Percentiles rank a stretch among this genome's conserved stretches.
Conservation (phyloP, 352 stramenopile species). For the Thalassiosira mediterranea region DNA sequence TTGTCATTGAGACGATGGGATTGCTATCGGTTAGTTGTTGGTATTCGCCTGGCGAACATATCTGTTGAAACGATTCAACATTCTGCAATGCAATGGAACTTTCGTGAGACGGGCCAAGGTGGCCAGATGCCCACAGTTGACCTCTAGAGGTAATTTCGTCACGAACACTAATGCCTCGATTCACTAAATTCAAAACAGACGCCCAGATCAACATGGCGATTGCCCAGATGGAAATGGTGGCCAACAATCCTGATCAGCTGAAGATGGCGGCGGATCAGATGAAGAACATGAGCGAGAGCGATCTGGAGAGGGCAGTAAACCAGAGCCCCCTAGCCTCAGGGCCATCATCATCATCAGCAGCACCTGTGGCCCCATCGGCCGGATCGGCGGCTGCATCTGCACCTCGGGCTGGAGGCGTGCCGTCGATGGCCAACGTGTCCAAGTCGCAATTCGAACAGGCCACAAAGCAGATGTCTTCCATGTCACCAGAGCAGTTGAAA, state of each 20-base stretch:
- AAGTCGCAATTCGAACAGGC: slow-evolving; percentile 53
- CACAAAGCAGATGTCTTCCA: slow-evolving; percentile 57
- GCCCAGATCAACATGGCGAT: slow-evolving; percentile 53
- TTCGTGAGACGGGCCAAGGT: no score
- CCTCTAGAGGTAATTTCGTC: no score
- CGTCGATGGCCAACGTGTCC: slow-evolving; percentile 34
- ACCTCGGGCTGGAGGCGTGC: not conserved
- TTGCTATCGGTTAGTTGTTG: no score
- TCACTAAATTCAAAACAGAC: no score
- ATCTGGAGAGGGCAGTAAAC: slow-evolving; percentile 28
- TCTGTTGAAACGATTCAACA: no score
- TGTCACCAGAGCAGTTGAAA: slow-evolving; percentile 66
- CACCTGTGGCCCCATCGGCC: not conserved
- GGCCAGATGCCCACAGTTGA: no score
- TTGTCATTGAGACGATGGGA: no score
- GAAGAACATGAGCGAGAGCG: slow-evolving; percentile 58
- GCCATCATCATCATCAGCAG: not conserved
- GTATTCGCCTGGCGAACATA: no score
- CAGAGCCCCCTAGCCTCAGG: not conserved
- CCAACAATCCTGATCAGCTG: slow-evolving; percentile 70
- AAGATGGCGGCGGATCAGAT: slow-evolving; percentile 72
- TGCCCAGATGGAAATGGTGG: slow-evolving; percentile 79
- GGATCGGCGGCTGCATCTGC: not conserved
- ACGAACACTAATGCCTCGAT: no score
- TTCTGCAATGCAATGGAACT: no score